phyloP scores from a whole-genome alignment of 495 filamentous ascomycete species.

The Penicillium soppii region DNA sequence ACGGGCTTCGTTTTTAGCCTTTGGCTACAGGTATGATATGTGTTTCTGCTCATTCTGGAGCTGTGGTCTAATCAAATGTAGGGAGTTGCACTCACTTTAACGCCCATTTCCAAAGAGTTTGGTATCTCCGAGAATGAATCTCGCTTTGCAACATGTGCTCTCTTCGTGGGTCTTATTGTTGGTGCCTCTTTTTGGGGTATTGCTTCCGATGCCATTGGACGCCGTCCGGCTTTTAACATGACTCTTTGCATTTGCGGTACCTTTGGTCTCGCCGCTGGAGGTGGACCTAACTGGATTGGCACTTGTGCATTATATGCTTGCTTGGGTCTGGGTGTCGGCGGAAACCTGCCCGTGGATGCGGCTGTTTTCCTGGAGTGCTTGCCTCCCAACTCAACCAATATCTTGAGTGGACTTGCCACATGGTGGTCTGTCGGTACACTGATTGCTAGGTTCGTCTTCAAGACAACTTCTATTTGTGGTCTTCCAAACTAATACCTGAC shows the following conservation, averaged over 20 bases:
- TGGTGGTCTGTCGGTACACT: constrained; percentile 56
- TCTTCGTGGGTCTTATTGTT: constrained; percentile 47
- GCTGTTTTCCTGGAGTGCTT: constrained; percentile 56
- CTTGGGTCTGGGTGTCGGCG: constrained; percentile 50
- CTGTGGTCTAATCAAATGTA: constrained; percentile 16
- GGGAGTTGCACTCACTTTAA: constrained; percentile 49
- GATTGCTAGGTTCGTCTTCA: constrained; percentile 30
- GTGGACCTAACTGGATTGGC: constrained; percentile 44
- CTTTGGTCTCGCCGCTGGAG: constrained; percentile 48
- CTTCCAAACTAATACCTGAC: constrained; percentile 25
- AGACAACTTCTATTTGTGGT: background rate
- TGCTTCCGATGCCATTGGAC: constrained; percentile 49
- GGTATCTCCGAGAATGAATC: constrained; percentile 39
- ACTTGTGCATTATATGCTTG: constrained; percentile 40
- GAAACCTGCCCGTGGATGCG: constrained; percentile 48
- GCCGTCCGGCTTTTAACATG: constrained; percentile 51
- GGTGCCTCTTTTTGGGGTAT: constrained; percentile 53
- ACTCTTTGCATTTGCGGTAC: constrained; percentile 48
- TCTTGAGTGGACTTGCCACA: constrained; percentile 49
- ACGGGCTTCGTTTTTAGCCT: constrained; percentile 26
- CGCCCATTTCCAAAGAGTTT: constrained; percentile 43
- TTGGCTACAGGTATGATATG: constrained; percentile 34
- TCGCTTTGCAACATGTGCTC: constrained; percentile 46
- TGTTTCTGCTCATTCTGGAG: background rate
- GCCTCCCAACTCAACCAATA: constrained; percentile 41